Evolutionary conservation across 2,329 filamentous ascomycete species (phyloP), one percentile per base, ranked within the genome.

Genomic region (Arachnomyces sp.): DNA sequence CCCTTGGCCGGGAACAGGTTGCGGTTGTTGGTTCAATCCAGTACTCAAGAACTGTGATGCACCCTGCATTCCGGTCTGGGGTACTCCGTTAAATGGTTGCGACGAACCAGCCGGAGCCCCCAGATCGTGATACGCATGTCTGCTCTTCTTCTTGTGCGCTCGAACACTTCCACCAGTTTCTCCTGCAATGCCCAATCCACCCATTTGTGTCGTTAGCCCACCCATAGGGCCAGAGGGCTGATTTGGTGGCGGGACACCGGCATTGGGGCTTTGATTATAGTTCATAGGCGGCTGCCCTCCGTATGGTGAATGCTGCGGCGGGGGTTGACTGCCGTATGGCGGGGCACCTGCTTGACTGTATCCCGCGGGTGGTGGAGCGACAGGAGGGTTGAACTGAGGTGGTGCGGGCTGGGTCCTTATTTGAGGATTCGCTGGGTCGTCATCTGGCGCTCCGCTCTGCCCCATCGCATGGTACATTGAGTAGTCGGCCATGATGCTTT

Each of bases 121-220:
- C 39, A 96, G 77, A 30, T 79, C 82, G 62, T 96, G 90, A 63
- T 94, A 84, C 48, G 89, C 90, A 65, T 96, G 90, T 44, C 87
- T 79, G 60, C 95, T 84, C 74, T 94, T 95, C 78, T 94, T 96
- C 73, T 89, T 83, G 37, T 68, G 63, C 29, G 61, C 50, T 59
- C 79, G 66, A 37, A 58, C 50, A 39, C 54, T 58, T 42, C 56
- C 50, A 40, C 37, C 48, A 2, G 68, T 68, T 36, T 75, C 71
- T 43, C 57, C 63, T 28, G 73, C 78, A 50, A 94, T 68, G 31
- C 73, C 80, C 74, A 93, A 77, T 44, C 79, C 79, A 31, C 81
- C 81, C 81, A 94, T 83, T 62, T 93, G 87, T 40, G 79, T 74
- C 9, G 65, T 49, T 38, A 73, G 50, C 2, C 64, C 66, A 16